Percentiles rank a stretch among this genome's conserved stretches.
Conservation (phyloP, 345 rosid species). For the Litchi chinensis region DNA sequence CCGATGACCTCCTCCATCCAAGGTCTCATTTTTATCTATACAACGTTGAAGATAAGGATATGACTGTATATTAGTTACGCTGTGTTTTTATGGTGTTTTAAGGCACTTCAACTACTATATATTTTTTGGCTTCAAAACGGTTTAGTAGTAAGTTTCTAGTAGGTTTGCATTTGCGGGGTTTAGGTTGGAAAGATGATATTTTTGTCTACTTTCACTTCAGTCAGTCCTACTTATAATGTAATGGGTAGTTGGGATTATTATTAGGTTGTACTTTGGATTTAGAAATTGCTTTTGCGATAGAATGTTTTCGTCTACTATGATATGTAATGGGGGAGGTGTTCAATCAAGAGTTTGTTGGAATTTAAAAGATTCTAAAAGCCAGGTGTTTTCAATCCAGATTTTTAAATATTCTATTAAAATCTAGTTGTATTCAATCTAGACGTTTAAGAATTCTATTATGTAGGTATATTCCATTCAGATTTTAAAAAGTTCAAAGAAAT, state of each 20-base stretch:
- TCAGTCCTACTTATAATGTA: background rate
- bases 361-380: no score
- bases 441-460: no score
- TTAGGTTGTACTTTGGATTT: background rate
- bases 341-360: no score
- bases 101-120: background rate
- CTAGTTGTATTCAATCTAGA: no score
- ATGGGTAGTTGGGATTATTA: background rate
- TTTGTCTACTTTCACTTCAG: background rate
- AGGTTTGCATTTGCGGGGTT: background rate
- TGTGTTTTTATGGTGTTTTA: background rate
- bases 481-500: no score
- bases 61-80: background rate
- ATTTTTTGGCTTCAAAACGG: background rate
- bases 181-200: background rate
- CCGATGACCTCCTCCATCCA: constrained; percentile 43
- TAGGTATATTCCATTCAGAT: no score
- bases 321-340: no score
- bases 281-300: background rate
- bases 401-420: no score
- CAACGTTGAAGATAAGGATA: no score
- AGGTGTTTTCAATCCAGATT: no score
- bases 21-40: constrained; percentile 44
- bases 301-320: background rate
- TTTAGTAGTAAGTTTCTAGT: background rate